phyloP scores from a whole-genome alignment of 2,329 filamentous ascomycete genomes.

The Penicillium sclerotiorum region DNA sequence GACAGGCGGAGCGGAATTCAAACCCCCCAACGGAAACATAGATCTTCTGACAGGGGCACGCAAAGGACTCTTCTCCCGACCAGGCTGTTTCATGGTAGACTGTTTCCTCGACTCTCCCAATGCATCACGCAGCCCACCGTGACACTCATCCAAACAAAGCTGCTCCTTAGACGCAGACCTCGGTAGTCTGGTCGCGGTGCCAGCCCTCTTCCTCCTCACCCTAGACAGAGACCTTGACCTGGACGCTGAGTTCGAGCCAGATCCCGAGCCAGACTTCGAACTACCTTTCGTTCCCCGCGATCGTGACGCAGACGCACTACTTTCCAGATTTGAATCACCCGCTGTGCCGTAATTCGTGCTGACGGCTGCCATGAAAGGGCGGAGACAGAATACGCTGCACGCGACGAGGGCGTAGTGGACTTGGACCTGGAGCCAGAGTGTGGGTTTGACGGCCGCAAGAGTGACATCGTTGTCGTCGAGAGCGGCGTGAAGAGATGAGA shows the following conservation, averaged over 20 bases:
- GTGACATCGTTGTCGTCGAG: slow-evolving; percentile 38
- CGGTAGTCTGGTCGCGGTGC: slow-evolving; percentile 4
- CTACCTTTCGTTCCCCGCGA: slow-evolving; percentile 19
- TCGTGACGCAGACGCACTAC: slow-evolving; percentile 24
- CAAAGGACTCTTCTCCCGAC: background rate
- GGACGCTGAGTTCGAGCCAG: slow-evolving; percentile 16
- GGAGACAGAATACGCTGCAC: slow-evolving; percentile 41
- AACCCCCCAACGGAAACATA: slow-evolving; percentile 14
- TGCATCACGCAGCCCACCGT: background rate
- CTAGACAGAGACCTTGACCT: slow-evolving; percentile 12
- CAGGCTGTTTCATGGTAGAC: background rate
- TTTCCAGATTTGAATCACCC: slow-evolving; percentile 33
- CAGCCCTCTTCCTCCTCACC: slow-evolving; percentile 11
- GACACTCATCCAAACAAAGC: slow-evolving; percentile 2
- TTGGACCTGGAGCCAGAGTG: slow-evolving; percentile 41
- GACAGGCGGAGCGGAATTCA: background rate
- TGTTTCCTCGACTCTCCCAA: no score
- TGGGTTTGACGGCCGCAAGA: slow-evolving; percentile 35
- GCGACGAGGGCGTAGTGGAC: slow-evolving; percentile 40
- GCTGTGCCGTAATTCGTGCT: slow-evolving; percentile 41
- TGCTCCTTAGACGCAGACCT: slow-evolving; percentile 11
- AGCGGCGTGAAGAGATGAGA: slow-evolving; percentile 33
- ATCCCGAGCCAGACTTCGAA: slow-evolving; percentile 17
- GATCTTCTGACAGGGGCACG: slow-evolving; percentile 8
- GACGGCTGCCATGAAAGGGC: slow-evolving; percentile 41